These are phyloP conservation scores for Rhynchosporium secalis DNA, from an alignment of 2,329 filamentous ascomycete species.

Conservation along the genomic window DNA sequence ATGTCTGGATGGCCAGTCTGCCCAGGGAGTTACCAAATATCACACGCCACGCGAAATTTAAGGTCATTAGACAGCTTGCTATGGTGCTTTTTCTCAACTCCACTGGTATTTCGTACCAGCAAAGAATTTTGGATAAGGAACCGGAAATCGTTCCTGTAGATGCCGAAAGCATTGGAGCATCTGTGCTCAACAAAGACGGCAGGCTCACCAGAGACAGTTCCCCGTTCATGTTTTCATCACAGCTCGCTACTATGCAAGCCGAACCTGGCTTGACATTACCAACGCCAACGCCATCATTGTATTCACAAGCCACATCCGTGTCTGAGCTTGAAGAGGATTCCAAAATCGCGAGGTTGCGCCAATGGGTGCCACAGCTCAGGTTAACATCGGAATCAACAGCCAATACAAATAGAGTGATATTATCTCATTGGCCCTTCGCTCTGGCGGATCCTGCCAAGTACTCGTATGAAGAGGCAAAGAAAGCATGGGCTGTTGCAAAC, in stretches of 20 bases:
- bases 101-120: constrained; percentile 33
- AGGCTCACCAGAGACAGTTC: constrained; percentile 27
- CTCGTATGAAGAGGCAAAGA: constrained; percentile 34
- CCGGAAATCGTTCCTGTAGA: background rate
- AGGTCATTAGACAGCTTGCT: constrained; percentile 34
- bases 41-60: constrained; percentile 36
- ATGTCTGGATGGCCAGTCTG: constrained; percentile 37
- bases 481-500: constrained; percentile 21
- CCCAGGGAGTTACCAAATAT: constrained; percentile 30
- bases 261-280: constrained; percentile 24
- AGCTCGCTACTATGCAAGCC: constrained; percentile 19
- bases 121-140: constrained; percentile 17
- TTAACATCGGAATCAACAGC: constrained; percentile 29
- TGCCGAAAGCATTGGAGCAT: constrained; percentile 11
- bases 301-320: constrained; percentile 32
- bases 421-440: constrained; percentile 42
- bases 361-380: constrained; percentile 40
- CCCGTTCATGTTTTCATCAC: constrained; percentile 28
- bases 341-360: constrained; percentile 40
- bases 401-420: constrained; percentile 34
- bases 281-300: constrained; percentile 34
- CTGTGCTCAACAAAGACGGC: constrained; percentile 16
- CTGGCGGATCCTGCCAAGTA: constrained; percentile 41
- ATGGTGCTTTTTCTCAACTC: constrained; percentile 39
- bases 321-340: constrained; percentile 36